phyloP scores from a whole-genome alignment of 768 basidiomycete genomes.

The Vararia minispora region DNA sequence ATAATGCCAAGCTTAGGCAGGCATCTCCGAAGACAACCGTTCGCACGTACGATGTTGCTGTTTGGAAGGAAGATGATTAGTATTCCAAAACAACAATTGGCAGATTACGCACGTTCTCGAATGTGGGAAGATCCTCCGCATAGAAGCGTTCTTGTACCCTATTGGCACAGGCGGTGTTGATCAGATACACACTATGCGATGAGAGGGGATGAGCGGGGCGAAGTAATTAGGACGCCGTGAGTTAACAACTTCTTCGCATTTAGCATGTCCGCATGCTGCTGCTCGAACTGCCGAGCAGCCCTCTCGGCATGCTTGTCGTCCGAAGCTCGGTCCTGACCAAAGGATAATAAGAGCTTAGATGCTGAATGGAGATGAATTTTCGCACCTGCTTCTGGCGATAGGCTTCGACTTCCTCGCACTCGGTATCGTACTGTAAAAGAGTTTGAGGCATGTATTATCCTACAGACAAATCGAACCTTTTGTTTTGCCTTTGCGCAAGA shows the following conservation, averaged over 20 bases:
- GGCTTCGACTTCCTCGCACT: conserved; percentile 61
- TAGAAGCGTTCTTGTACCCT: conserved; percentile 61
- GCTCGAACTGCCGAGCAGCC: conserved; percentile 61
- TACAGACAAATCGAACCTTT: conserved; percentile 31
- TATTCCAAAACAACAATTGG: conserved; percentile 7
- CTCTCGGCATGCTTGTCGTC: conserved; percentile 74
- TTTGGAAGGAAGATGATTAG: not conserved
- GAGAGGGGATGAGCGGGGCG: not conserved
- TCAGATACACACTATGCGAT: conserved; percentile 49
- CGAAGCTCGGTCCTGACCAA: conserved; percentile 42
- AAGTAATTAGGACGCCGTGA: not conserved
- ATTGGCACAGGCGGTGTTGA: conserved; percentile 63
- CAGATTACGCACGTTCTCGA: conserved; percentile 65
- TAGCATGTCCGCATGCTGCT: conserved; percentile 67
- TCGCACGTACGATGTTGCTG: conserved; percentile 58
- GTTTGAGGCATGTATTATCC: not conserved
- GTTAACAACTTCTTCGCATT: conserved; percentile 65
- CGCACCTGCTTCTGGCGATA: conserved; percentile 72
- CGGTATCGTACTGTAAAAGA: conserved; percentile 57
- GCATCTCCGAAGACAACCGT: not conserved
- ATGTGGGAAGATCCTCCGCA: conserved; percentile 47
- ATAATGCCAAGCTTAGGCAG: conserved; percentile 2
- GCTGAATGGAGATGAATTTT: too few species aligned
- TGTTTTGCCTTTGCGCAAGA: conserved; percentile 43
- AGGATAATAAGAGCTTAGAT: conserved; percentile 2